These are phyloP conservation scores for Bacidia gigantensis DNA, from an alignment of 495 filamentous ascomycete genomes.

Conservation along the genomic window DNA sequence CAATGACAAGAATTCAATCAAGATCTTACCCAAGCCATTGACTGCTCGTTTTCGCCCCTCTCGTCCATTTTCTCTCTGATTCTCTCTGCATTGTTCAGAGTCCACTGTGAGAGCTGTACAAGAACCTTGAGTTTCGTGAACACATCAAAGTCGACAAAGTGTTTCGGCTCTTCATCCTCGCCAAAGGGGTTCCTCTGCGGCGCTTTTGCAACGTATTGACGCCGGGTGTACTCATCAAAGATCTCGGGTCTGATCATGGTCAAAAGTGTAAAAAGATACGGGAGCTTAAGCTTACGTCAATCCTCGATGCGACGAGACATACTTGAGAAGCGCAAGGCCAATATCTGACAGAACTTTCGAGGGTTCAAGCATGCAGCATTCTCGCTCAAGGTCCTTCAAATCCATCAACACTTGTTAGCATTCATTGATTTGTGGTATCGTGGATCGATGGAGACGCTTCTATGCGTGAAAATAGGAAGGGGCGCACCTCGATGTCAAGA, in stretches of 20 bases:
- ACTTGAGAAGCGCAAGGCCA: constrained; percentile 80
- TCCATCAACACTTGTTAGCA: background rate
- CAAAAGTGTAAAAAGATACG: background rate
- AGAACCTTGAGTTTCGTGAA: constrained; percentile 80
- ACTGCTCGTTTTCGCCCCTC: constrained; percentile 66
- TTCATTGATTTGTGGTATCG: background rate
- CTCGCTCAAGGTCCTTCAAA: constrained; percentile 69
- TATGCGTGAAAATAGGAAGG: background rate
- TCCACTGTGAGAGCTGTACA: constrained; percentile 83
- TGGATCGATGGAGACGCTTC: constrained; percentile 2
- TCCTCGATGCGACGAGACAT: constrained; percentile 84
- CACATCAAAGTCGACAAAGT: constrained; percentile 69
- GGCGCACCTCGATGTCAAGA: constrained; percentile 67
- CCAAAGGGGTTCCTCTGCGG: constrained; percentile 77
- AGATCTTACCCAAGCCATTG: constrained; percentile 54
- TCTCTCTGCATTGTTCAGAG: constrained; percentile 69
- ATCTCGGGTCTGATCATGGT: constrained; percentile 50
- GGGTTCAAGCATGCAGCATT: constrained; percentile 62
- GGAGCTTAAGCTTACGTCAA: constrained; percentile 51
- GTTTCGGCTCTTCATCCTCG: constrained; percentile 52
- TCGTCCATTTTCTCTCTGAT: constrained; percentile 79
- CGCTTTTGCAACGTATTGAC: constrained; percentile 77
- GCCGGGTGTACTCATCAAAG: constrained; percentile 87
- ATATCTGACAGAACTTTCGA: constrained; percentile 66
- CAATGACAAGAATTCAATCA: background rate